A percentile compares a stretch with the other conserved stretches of the same genome.
Evolutionary conservation across 108 stramenopile species (phyloP).

Genomic region (Epithemia pelagica): DNA sequence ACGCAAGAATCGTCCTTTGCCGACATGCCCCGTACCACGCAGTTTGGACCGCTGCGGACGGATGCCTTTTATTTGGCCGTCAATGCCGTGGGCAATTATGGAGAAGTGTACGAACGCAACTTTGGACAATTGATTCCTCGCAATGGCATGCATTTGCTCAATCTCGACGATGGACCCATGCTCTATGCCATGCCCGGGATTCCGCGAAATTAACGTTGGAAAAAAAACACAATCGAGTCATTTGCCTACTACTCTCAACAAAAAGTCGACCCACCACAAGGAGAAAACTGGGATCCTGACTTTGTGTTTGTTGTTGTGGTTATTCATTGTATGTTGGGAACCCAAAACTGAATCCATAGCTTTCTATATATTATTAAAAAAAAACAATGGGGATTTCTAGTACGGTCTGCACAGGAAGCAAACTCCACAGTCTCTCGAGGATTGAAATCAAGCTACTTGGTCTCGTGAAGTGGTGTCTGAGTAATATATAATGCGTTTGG

Average conservation of each 20-base stretch:
- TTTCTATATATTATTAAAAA: background rate
- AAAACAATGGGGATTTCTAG: background rate
- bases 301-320: no score
- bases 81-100: slow-evolving; percentile 49
- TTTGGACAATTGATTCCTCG: slow-evolving; percentile 14
- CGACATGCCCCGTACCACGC: slow-evolving; percentile 23
- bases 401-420: no score
- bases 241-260: background rate
- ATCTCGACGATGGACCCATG: background rate
- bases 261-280: background rate
- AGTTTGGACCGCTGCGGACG: slow-evolving; percentile 16
- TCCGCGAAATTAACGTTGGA: background rate
- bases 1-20: slow-evolving; percentile 3
- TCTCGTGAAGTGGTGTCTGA: no score
- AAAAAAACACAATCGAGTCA: background rate
- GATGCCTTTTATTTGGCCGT: slow-evolving; percentile 33
- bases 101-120: slow-evolving; percentile 20
- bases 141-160: slow-evolving; percentile 7
- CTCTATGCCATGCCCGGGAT: background rate
- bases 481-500: no score
- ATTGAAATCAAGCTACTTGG: no score
- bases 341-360: no score
- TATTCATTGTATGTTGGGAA: no score
- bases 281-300: background rate
- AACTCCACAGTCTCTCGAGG: no score